Evolutionary conservation across 106 monocot genomes (phyloP).

Genomic region (Dioscorea zingiberensis): DNA sequence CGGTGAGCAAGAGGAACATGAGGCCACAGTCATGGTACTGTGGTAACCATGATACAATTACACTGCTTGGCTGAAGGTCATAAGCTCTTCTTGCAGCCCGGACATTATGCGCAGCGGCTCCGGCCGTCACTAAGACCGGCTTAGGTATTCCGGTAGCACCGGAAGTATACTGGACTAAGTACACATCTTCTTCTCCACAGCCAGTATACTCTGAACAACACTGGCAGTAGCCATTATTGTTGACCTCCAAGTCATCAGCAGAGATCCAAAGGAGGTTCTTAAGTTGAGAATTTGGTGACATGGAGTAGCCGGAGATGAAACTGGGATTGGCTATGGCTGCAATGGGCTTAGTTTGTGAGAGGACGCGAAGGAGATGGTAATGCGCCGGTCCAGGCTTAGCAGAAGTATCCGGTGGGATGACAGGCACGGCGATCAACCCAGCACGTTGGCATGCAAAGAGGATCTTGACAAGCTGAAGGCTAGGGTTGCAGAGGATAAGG

Average conservation of each 20-base stretch:
- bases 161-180: constrained; percentile 39
- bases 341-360: constrained; percentile 23
- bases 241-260: not conserved
- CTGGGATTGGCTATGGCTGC: constrained; percentile 20
- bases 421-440: constrained; percentile 22
- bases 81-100: constrained; percentile 33
- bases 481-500: constrained; percentile 24
- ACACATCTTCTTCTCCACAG: constrained; percentile 18
- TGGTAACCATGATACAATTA: constrained; percentile 44
- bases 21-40: constrained; percentile 60
- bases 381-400: constrained; percentile 3
- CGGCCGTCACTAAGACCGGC: constrained; percentile 36
- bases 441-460: constrained; percentile 44
- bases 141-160: constrained; percentile 38
- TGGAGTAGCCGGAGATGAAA: constrained; percentile 3
- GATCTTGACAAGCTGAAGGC: constrained; percentile 26
- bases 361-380: constrained; percentile 26
- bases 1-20: constrained; percentile 45
- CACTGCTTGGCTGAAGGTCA: constrained; percentile 31
- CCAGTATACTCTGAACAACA: not conserved
- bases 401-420: constrained; percentile 21
- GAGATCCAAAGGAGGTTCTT: constrained; percentile 20
- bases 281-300: not conserved
- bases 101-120: constrained; percentile 44
- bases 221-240: no score